phyloP scores from a whole-genome alignment of 2,329 filamentous ascomycete species.

The Penicillium sp. region DNA sequence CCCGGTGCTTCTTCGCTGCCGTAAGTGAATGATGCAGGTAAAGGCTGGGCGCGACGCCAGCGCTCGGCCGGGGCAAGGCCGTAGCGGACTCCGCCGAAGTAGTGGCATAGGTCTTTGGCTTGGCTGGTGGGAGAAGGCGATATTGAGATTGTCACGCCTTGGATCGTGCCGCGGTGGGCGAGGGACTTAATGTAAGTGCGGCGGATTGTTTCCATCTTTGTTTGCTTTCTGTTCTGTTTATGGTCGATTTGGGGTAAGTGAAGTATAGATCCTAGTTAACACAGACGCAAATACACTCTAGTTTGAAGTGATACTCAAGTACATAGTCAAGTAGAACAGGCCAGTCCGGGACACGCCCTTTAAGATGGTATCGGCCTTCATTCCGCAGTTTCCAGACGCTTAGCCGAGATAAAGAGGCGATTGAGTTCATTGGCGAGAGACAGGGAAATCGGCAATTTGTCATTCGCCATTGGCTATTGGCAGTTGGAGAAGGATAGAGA shows the following conservation, averaged over 20 bases:
- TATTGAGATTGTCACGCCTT: conserved; percentile 48
- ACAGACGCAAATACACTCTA: background rate
- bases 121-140: conserved; percentile 25
- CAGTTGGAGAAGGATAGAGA: background rate
- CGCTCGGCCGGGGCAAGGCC: conserved; percentile 52
- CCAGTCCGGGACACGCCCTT: background rate
- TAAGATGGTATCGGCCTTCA: background rate
- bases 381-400: conserved; percentile 9
- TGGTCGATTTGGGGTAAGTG: background rate
- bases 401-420: conserved; percentile 16
- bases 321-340: background rate
- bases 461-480: background rate
- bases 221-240: background rate
- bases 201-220: conserved; percentile 26
- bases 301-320: background rate
- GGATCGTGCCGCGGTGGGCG: conserved; percentile 47
- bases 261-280: background rate
- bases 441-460: conserved; percentile 17
- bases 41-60: conserved; percentile 49
- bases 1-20: conserved; percentile 51
- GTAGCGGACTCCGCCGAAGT: conserved; percentile 57
- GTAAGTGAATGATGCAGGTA: conserved; percentile 52
- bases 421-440: conserved; percentile 14
- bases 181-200: conserved; percentile 27
- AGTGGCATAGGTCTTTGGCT: conserved; percentile 44